Percentiles rank a stretch among this genome's conserved stretches.
phyloP scores from a whole-genome alignment of 805 yeast species.

The Candida nemodendra region DNA sequence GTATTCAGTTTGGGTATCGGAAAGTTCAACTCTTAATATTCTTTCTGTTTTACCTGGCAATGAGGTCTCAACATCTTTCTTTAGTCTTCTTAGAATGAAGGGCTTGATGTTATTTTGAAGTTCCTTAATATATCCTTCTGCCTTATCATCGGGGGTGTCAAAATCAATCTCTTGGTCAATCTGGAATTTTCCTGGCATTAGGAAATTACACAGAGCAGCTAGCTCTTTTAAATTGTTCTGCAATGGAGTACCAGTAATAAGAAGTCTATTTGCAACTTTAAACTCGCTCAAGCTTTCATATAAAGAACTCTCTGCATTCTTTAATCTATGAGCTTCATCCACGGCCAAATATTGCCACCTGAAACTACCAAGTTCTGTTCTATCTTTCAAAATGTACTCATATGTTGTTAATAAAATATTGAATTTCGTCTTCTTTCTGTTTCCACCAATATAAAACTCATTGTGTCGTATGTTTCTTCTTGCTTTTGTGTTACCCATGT shows the following conservation, averaged over 20 bases:
- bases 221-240: constrained; percentile 94
- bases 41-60: constrained; percentile 95
- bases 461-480: constrained; percentile 78
- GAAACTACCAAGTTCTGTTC: constrained; percentile 72
- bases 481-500: constrained; percentile 87
- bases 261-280: constrained; percentile 76
- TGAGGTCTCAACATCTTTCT: constrained; percentile 96
- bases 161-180: constrained; percentile 96
- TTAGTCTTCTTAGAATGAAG: constrained; percentile 85
- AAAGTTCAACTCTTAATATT: constrained; percentile 89
- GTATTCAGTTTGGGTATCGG: constrained; percentile 93
- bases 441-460: constrained; percentile 70
- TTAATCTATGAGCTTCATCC: constrained; percentile 96
- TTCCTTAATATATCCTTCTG: constrained; percentile 84
- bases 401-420: constrained; percentile 92
- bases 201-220: constrained; percentile 90
- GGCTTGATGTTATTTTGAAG: constrained; percentile 86
- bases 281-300: constrained; percentile 85
- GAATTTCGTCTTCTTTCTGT: constrained; percentile 73
- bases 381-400: constrained; percentile 92
- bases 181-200: constrained; percentile 90
- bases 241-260: constrained; percentile 97
- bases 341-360: constrained; percentile 97
- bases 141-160: constrained; percentile 81
- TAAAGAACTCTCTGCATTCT: constrained; percentile 88